Evolutionary conservation across 2,329 filamentous ascomycete species (phyloP).

Genomic region (Scytalidium sp.): DNA sequence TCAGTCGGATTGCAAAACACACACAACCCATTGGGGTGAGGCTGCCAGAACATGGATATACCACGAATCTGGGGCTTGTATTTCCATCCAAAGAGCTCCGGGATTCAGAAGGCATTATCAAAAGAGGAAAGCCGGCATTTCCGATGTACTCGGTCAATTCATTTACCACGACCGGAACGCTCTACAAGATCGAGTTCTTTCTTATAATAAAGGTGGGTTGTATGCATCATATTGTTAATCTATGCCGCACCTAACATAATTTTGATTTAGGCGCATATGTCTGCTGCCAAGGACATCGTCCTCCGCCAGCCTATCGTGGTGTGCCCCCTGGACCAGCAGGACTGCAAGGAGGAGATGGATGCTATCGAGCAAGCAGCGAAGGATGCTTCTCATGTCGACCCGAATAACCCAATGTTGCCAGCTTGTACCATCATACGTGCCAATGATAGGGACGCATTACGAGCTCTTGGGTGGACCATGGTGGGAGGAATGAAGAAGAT

Average conservation of each 20-base stretch:
- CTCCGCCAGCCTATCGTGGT: conserved; percentile 93
- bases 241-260: background rate
- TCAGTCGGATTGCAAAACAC: conserved; percentile 83
- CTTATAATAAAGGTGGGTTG: conserved; percentile 81
- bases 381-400: conserved; percentile 83
- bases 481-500: conserved; percentile 64
- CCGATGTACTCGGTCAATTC: conserved; percentile 84
- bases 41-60: conserved; percentile 86
- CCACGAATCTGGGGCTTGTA: conserved; percentile 86
- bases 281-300: conserved; percentile 81
- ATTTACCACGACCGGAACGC: conserved; percentile 88
- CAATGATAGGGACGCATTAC: conserved; percentile 64
- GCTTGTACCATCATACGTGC: conserved; percentile 78
- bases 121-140: conserved; percentile 80
- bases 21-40: conserved; percentile 78
- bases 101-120: conserved; percentile 83
- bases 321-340: conserved; percentile 90
- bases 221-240: background rate
- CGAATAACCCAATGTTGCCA: conserved; percentile 90
- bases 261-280: conserved; percentile 77
- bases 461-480: conserved; percentile 60
- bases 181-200: conserved; percentile 99
- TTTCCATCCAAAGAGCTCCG: conserved; percentile 88
- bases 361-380: conserved; percentile 95
- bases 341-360: conserved; percentile 98